A percentile compares a stretch with the other conserved stretches of the same genome.
Conservation (phyloP, 1,284 basidiomycete species). For the Nidula niveotomentosa region DNA sequence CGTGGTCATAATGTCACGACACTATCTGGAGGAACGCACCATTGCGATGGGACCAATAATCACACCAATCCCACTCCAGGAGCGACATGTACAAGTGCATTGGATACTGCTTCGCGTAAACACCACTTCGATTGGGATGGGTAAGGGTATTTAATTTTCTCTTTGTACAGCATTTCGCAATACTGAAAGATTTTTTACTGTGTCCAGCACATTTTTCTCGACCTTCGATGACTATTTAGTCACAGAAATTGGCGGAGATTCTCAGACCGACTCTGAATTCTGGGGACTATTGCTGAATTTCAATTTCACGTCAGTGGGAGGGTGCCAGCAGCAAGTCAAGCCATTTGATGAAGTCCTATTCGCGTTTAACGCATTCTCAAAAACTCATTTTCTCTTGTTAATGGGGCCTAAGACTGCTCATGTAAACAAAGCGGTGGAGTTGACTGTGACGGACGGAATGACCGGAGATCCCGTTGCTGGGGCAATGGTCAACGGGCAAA, state of each 20-base stretch:
- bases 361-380: slow-evolving; percentile 28
- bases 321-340: slow-evolving; percentile 32
- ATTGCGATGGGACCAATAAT: slow-evolving; percentile 41
- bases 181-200: neutral
- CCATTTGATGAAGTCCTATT: slow-evolving; percentile 26
- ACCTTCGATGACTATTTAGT: slow-evolving; percentile 34
- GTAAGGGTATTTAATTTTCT: slow-evolving; percentile 12
- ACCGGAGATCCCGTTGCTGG: slow-evolving; percentile 9
- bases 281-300: slow-evolving; percentile 32
- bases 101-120: slow-evolving; percentile 27
- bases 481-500: slow-evolving; percentile 20
- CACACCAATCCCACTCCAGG: slow-evolving; percentile 29
- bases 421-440: slow-evolving; percentile 16
- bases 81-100: slow-evolving; percentile 36
- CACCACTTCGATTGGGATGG: slow-evolving; percentile 29
- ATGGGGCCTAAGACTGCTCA: slow-evolving; percentile 19
- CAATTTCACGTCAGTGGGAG: slow-evolving; percentile 26
- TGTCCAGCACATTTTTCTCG: slow-evolving; percentile 22
- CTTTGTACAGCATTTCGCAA: neutral
- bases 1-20: slow-evolving; percentile 37
- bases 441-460: slow-evolving; percentile 28
- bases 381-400: slow-evolving; percentile 25
- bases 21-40: slow-evolving; percentile 31
- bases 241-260: slow-evolving; percentile 26
- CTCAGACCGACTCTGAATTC: slow-evolving; percentile 23